Percentiles rank a stretch among this genome's conserved stretches.
These are phyloP conservation scores for Amaranthus tricolor DNA, from an alignment of 179 eudicot genomes.

Conservation along the genomic window DNA sequence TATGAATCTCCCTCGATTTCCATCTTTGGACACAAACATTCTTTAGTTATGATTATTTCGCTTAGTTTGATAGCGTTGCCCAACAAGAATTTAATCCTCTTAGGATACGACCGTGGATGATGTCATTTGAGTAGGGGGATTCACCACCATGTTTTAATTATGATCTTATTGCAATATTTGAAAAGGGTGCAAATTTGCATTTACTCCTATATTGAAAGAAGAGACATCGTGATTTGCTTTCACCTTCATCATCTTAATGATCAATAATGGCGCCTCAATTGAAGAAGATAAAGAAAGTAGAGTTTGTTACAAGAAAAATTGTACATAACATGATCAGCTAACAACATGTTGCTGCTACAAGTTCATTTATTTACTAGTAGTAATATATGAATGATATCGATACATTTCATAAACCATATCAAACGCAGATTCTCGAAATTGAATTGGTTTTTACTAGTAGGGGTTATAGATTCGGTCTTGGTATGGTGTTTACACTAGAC, in stretches of 20 bases:
- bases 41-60: constrained; percentile 76
- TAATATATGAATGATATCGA: background rate
- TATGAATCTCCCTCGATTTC: constrained; percentile 97
- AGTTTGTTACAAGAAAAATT: background rate
- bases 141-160: constrained; percentile 58
- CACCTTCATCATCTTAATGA: constrained; percentile 76
- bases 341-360: background rate
- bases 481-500: constrained; percentile 52
- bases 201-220: constrained; percentile 87
- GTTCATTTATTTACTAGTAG: background rate
- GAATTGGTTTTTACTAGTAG: constrained; percentile 70
- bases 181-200: constrained; percentile 87
- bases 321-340: background rate
- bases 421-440: constrained; percentile 41
- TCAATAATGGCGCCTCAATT: constrained; percentile 64
- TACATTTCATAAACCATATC: background rate
- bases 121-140: constrained; percentile 83
- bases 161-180: constrained; percentile 74
- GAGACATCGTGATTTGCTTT: constrained; percentile 75
- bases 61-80: constrained; percentile 57
- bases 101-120: constrained; percentile 81
- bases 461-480: constrained; percentile 38
- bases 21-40: constrained; percentile 87
- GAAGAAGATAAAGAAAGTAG: constrained; percentile 27
- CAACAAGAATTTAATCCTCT: constrained; percentile 91